Percentiles rank a stretch among this genome's conserved stretches.
Evolutionary conservation across 768 basidiomycete genomes (phyloP).

Genomic region (Cystofilobasidium bisporidii): DNA sequence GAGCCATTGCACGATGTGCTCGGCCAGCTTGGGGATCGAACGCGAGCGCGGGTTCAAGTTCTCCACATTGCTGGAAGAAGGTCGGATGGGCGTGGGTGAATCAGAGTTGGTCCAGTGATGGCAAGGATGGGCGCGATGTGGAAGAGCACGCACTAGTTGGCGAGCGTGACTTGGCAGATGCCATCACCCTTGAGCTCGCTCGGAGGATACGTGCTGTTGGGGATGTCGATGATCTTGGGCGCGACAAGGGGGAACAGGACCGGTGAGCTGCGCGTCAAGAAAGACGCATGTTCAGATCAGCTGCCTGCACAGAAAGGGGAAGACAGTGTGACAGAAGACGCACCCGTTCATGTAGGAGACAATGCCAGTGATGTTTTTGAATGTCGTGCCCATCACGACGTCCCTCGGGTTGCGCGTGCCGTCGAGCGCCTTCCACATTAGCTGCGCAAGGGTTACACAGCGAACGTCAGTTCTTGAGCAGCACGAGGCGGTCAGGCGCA

Average conservation of each 20-base stretch:
- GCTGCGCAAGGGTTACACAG: neutral
- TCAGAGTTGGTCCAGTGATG: too few species aligned
- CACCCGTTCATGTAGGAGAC: constrained; percentile 48
- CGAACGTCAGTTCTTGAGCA: neutral
- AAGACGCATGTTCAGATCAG: neutral
- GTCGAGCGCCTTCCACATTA: constrained; percentile 49
- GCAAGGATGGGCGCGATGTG: too few species aligned
- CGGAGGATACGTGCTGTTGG: constrained; percentile 40
- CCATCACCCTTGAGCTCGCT: constrained; percentile 40
- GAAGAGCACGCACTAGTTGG: constrained; percentile 16
- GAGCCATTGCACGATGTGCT: constrained; percentile 49
- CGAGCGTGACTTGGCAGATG: neutral
- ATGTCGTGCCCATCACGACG: constrained; percentile 45
- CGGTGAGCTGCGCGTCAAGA: constrained; percentile 46
- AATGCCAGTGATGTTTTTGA: constrained; percentile 52
- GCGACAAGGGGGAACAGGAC: constrained; percentile 53
- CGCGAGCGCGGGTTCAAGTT: constrained; percentile 55
- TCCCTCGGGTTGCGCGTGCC: constrained; percentile 47
- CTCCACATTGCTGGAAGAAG: constrained; percentile 47
- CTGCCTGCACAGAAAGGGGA: neutral
- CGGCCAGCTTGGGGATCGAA: constrained; percentile 49
- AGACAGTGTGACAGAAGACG: constrained; percentile 13
- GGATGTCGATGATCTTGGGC: constrained; percentile 44
- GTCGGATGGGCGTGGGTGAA: too few species aligned
- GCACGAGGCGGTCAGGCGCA: neutral